Evolutionary conservation across 306 rosid species (phyloP).

Genomic region (Sophora flavescens): DNA sequence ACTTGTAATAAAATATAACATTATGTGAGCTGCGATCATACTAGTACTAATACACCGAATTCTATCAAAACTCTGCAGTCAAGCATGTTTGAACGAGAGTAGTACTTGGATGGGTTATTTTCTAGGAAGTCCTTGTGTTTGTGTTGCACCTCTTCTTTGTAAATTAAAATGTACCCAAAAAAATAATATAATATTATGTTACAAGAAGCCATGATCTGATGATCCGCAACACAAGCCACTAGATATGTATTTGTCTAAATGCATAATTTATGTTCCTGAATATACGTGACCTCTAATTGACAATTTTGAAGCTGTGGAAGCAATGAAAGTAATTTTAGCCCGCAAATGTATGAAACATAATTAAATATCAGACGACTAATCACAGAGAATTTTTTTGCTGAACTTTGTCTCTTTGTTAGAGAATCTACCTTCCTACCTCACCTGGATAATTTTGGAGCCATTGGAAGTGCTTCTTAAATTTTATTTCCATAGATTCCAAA

Average conservation of each 20-base stretch:
- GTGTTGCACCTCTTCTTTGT: too few relatives aligned
- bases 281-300: constrained; percentile 12
- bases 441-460: constrained; percentile 46
- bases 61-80: too few relatives aligned
- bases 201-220: constrained; percentile 40
- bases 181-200: constrained; percentile 27
- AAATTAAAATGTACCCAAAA: too few relatives aligned
- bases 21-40: not conserved
- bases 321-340: constrained; percentile 29
- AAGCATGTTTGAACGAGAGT: too few relatives aligned
- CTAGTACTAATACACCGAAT: too few relatives aligned
- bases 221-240: constrained; percentile 42
- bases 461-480: constrained; percentile 29
- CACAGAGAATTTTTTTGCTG: not conserved
- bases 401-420: constrained; percentile 42
- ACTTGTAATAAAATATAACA: constrained; percentile 30
- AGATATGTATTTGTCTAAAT: constrained; percentile 20
- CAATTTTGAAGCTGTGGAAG: constrained; percentile 18
- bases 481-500: constrained; percentile 35
- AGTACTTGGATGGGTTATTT: too few relatives aligned
- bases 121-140: too few relatives aligned
- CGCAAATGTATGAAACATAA: constrained; percentile 16
- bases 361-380: not conserved
- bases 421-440: constrained; percentile 31
- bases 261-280: constrained; percentile 23